Evolutionary conservation across 2,329 filamentous ascomycete genomes (phyloP).

Genomic region (Aspergillus vadensis): DNA sequence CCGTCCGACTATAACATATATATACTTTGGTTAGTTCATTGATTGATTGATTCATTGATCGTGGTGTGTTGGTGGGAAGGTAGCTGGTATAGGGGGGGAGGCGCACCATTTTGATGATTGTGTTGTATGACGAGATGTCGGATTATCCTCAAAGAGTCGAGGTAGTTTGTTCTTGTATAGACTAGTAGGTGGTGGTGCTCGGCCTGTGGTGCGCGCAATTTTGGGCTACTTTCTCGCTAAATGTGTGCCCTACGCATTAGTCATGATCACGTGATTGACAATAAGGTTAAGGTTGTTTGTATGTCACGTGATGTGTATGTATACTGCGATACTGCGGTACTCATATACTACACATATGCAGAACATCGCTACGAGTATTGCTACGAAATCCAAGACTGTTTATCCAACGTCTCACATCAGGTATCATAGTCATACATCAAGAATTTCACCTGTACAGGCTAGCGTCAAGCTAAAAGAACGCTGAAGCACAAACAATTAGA

Average conservation of each 20-base stretch:
- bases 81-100: neutral
- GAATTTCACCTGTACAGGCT: slow-evolving; percentile 34
- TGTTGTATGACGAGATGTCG: slow-evolving; percentile 43
- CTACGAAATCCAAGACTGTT: neutral
- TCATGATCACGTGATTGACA: slow-evolving; percentile 13
- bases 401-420: slow-evolving; percentile 25
- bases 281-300: neutral
- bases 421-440: slow-evolving; percentile 49
- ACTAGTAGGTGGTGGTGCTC: slow-evolving; percentile 27
- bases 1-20: slow-evolving; percentile 80
- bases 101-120: slow-evolving; percentile 51
- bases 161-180: slow-evolving; percentile 26
- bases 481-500: slow-evolving; percentile 35
- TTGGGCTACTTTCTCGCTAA: slow-evolving; percentile 32
- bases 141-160: slow-evolving; percentile 57
- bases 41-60: too few relatives aligned
- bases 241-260: slow-evolving; percentile 27
- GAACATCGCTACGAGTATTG: neutral
- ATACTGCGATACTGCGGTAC: neutral
- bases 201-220: slow-evolving; percentile 23
- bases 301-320: neutral
- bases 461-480: slow-evolving; percentile 21
- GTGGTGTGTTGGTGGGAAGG: neutral
- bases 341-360: neutral
- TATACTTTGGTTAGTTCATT: slow-evolving; percentile 21